Evolutionary conservation across 1,139 yeast species (phyloP).

Genomic region (Yamadazyma epiphylla): DNA sequence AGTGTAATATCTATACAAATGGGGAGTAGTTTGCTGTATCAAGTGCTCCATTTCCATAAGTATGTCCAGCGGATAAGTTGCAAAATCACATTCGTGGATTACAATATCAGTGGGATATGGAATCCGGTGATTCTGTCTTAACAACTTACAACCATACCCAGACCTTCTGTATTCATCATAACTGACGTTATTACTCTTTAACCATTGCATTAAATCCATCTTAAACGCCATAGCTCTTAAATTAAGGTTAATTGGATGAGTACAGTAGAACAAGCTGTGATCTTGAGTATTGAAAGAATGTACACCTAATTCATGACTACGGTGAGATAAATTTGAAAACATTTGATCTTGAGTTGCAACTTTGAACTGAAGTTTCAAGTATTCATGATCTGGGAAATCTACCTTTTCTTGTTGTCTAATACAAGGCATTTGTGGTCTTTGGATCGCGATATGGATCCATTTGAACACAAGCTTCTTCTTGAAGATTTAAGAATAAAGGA

Average conservation of each 20-base stretch:
- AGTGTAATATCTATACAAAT: background rate
- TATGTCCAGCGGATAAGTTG: conserved; percentile 10
- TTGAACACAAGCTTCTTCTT: conserved; percentile 2
- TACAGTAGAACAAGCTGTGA: too few relatives aligned
- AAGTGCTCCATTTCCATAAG: conserved; percentile 1
- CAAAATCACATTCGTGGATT: conserved; percentile 13
- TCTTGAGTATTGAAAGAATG: too few relatives aligned
- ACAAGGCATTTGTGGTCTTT: background rate
- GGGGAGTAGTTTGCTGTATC: background rate
- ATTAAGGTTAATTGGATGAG: conserved; percentile 1
- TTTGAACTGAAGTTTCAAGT: background rate
- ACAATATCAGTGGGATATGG: conserved; percentile 3
- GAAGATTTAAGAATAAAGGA: conserved; percentile 7
- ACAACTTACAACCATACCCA: too few relatives aligned
- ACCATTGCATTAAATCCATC: conserved; percentile 9
- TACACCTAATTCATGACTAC: too few relatives aligned
- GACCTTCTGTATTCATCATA: conserved; percentile 11
- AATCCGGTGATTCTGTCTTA: conserved; percentile 5
- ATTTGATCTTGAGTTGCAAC: too few relatives aligned
- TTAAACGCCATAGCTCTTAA: conserved; percentile 6
- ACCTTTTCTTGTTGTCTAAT: background rate
- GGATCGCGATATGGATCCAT: conserved; percentile 4
- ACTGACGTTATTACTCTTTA: conserved; percentile 1
- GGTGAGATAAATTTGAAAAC: too few relatives aligned
- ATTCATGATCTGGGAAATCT: conserved; percentile 2